These are phyloP conservation scores for Solanum lycopersicoides DNA, from an alignment of 257 asterid species.

Conservation along the genomic window DNA sequence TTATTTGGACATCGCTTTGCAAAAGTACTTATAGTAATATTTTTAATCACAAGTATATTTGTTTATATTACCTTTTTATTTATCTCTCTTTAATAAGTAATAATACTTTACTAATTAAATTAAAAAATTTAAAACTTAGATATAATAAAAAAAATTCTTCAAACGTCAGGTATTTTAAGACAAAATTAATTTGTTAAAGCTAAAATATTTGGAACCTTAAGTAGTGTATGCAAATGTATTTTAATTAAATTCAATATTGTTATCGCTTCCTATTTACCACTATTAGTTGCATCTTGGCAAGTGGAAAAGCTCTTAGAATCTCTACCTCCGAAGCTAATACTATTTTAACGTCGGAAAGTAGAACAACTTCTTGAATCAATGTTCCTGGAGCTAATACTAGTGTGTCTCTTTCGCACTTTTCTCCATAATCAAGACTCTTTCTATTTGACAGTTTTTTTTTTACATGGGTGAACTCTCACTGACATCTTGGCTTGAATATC, in stretches of 20 bases:
- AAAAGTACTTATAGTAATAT: too few species aligned
- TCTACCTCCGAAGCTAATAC: conserved; percentile 35
- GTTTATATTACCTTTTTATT: too few species aligned
- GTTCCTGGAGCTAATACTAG: conserved; percentile 21
- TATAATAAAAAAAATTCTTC: too few species aligned
- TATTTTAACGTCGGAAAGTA: not conserved
- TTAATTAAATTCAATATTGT: not conserved
- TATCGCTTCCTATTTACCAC: not conserved
- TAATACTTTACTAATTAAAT: too few species aligned
- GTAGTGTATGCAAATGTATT: not conserved
- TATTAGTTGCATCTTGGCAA: conserved; percentile 2
- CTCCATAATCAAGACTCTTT: conserved; percentile 29
- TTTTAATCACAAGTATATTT: too few species aligned
- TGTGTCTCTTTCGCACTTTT: conserved; percentile 30
- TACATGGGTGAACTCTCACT: conserved; percentile 10
- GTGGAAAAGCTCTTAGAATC: conserved; percentile 55
- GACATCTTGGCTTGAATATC: conserved; percentile 16
- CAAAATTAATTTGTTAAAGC: not conserved
- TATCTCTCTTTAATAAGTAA: not conserved
- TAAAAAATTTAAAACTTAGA: too few species aligned
- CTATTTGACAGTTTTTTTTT: conserved; percentile 41
- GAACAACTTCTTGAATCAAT: too few species aligned
- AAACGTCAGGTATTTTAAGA: not conserved
- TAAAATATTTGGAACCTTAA: not conserved
- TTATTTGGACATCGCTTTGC: too few species aligned